Conservation (phyloP, 2,329 filamentous ascomycete species). For the Xylaria sp. region DNA sequence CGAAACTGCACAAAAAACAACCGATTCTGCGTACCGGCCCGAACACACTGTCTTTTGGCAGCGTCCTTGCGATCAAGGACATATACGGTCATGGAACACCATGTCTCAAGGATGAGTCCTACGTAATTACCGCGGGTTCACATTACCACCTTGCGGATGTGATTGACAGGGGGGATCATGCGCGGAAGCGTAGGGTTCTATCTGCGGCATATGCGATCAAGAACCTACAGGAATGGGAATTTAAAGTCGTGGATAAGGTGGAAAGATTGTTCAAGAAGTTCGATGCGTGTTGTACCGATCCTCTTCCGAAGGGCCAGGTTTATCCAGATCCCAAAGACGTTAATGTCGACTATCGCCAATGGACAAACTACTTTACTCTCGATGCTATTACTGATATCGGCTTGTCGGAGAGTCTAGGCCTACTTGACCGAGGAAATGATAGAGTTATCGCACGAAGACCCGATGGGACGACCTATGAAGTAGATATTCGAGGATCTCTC, state of each 20-base stretch:
- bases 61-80: conserved; percentile 23
- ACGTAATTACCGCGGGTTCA: conserved; percentile 10
- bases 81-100: conserved; percentile 21
- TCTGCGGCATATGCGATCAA: conserved; percentile 24
- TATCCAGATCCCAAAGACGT: conserved; percentile 25
- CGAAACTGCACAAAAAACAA: conserved; percentile 8
- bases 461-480: conserved; percentile 13
- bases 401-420: conserved; percentile 19
- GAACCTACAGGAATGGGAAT: conserved; percentile 25
- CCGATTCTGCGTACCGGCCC: conserved; percentile 19
- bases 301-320: conserved; percentile 13
- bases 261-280: conserved; percentile 22
- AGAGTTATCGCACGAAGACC: conserved; percentile 6
- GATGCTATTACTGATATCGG: conserved; percentile 24
- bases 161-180: conserved; percentile 18
- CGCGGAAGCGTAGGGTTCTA: conserved; percentile 21
- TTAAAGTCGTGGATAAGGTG: conserved; percentile 20
- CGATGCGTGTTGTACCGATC: conserved; percentile 20
- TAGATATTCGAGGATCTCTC: conserved; percentile 12
- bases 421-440: conserved; percentile 24
- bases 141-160: conserved; percentile 24
- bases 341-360: conserved; percentile 23
- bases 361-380: conserved; percentile 27
- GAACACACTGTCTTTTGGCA: conserved; percentile 19
- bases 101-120: conserved; percentile 26